These are phyloP conservation scores for Knufia petricola DNA, from an alignment of 2,329 filamentous ascomycete species.

Conservation along the genomic window DNA sequence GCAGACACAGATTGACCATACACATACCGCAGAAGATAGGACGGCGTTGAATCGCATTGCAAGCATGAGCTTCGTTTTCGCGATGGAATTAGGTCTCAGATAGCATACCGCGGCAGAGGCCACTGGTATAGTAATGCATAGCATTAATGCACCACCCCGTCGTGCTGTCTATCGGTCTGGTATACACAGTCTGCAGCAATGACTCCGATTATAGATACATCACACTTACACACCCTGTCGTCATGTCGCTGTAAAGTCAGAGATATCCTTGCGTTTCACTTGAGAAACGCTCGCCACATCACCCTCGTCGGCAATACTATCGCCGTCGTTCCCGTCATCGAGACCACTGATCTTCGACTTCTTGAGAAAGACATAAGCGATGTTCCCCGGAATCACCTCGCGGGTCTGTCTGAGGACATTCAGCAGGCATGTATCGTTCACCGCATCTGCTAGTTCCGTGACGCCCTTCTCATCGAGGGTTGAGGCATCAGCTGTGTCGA, in stretches of 20 bases:
- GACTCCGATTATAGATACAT: too few species aligned
- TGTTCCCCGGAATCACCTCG: conserved; percentile 15
- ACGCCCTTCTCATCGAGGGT: conserved; percentile 7
- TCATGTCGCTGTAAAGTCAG: background rate
- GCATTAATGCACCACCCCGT: too few species aligned
- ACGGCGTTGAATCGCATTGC: too few species aligned
- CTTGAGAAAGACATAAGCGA: conserved; percentile 22
- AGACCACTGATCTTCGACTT: conserved; percentile 4
- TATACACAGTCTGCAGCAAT: too few species aligned
- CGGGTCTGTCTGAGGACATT: conserved; percentile 15
- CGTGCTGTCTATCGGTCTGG: too few species aligned
- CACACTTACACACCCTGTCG: too few species aligned
- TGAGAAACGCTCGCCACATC: background rate
- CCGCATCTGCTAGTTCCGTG: conserved; percentile 3
- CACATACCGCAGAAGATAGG: too few species aligned
- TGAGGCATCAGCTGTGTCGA: conserved; percentile 30
- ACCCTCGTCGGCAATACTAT: background rate
- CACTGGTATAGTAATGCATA: too few species aligned
- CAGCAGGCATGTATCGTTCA: conserved; percentile 20
- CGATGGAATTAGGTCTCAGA: too few species aligned
- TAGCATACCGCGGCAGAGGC: too few species aligned
- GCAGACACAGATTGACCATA: too few species aligned
- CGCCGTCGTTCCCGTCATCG: background rate
- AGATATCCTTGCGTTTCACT: background rate
- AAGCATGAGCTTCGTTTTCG: too few species aligned